Conservation (phyloP, 2,329 filamentous ascomycete genomes). For the Fusarium piperis region DNA sequence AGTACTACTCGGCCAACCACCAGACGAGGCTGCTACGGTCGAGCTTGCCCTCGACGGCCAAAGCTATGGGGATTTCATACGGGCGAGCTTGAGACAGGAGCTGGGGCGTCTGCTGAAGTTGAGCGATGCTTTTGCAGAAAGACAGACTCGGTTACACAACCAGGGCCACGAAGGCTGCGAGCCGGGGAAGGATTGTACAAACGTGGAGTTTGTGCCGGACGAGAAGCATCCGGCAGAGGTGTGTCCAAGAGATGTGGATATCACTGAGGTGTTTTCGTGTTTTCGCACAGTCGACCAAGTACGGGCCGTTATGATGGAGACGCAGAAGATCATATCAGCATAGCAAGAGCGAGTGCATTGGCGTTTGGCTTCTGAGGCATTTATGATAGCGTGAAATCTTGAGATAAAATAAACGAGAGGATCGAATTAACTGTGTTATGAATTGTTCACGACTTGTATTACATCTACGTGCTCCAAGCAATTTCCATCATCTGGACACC, state of each 20-base stretch:
- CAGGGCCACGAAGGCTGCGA: conserved; percentile 29
- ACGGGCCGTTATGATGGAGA: background rate
- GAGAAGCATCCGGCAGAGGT: conserved; percentile 22
- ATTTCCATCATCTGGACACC: background rate
- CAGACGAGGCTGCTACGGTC: background rate
- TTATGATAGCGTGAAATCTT: background rate
- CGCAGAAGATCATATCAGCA: background rate
- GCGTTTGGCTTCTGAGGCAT: background rate
- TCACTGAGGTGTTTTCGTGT: conserved; percentile 21
- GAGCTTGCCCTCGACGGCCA: background rate
- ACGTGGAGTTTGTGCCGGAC: background rate
- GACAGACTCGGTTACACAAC: conserved; percentile 20
- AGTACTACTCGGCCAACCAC: background rate
- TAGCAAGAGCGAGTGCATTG: background rate
- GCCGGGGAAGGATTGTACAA: conserved; percentile 20
- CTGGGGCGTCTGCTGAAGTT: conserved; percentile 13
- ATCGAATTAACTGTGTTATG: background rate
- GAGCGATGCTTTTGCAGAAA: background rate
- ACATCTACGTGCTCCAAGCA: too few species aligned
- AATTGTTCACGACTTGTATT: background rate
- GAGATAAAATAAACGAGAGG: background rate
- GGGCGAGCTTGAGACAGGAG: background rate
- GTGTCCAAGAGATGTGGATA: conserved; percentile 24
- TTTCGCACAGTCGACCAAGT: conserved; percentile 26
- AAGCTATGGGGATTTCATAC: background rate